Base-by-base conservation (phyloP, 805 yeast genomes). In the Yarrowia divulgata region DNA sequence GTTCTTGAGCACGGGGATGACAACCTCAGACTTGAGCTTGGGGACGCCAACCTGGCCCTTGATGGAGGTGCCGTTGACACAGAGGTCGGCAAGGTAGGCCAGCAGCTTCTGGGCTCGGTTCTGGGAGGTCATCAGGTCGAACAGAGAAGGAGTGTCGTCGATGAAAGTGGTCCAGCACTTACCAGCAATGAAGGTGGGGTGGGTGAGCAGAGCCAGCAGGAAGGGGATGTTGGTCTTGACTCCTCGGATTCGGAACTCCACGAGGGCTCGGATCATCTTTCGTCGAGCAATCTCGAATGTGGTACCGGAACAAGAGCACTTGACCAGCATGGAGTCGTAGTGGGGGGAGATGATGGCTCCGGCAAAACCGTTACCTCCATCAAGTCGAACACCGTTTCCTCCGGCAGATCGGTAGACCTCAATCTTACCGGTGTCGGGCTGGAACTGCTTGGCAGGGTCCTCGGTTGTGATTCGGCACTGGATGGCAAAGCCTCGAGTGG, bases 381-480 rank as follows among this genome's bases (percentile, higher is more conserved):
- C 99, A 74, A 95, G 85, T 83, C 99, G 89, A 60, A 95, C 98
- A 80, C 99, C 99, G 78, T 95, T 95, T 84, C 99, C 99, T 81
- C 99, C 99, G 29, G 98, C 91, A 57, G 98, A 93, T 80, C 98
- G 88, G 84, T 94, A 94, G 57, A 94, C 99, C 81, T 94, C 99
- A 75, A 94, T 90, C 81, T 93, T 93, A 78, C 99, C 99, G 3
- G 98, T 95, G 79, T 94, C 99, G 16, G 99, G 99, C 81, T 91
- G 98, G 88, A 94, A 94, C 78, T 90, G 91, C 83, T 93, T 93
- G 67, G 97, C 78, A 13, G 99, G 98, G 79, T 94, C 99, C 81
- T 95, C 99, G 66, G 99, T 94, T 70, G 98, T 94, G 83, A 95
- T 95, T 85, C 99, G 93, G 84, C 99, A 94, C 84, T 95, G 99